phyloP scores from a whole-genome alignment of 176 grass and related monocot species.

The Oryza australiensis region DNA sequence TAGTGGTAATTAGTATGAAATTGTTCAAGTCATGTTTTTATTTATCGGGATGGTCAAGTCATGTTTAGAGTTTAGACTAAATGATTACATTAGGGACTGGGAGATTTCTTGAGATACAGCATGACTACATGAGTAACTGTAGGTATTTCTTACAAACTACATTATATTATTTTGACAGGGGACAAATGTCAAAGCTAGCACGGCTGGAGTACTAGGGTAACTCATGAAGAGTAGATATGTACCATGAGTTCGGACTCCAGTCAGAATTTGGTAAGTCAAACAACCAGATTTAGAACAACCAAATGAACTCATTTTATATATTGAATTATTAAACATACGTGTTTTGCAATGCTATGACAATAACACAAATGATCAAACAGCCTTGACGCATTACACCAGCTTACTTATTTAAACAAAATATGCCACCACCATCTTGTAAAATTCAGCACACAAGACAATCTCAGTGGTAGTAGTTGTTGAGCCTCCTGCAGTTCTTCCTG shows the following conservation, averaged over 20 bases:
- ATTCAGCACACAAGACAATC: constrained; percentile 29
- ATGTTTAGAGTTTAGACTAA: constrained; percentile 10
- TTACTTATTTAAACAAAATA: constrained; percentile 55
- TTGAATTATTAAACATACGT: constrained; percentile 24
- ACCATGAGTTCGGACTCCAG: background rate
- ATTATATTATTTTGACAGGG: constrained; percentile 20
- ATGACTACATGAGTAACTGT: background rate
- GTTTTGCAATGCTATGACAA: constrained; percentile 35
- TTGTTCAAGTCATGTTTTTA: background rate
- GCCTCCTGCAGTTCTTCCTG: constrained; percentile 86
- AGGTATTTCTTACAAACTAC: constrained; percentile 14
- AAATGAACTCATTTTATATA: constrained; percentile 39
- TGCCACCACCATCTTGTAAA: constrained; percentile 19
- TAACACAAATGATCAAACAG: constrained; percentile 30
- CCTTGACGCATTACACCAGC: constrained; percentile 14
- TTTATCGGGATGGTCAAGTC: background rate
- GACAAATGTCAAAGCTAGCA: constrained; percentile 14
- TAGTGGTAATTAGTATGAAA: background rate
- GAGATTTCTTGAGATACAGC: constrained; percentile 5
- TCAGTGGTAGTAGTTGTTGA: constrained; percentile 53
- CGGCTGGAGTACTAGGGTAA: background rate
- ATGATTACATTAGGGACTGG: constrained; percentile 2
- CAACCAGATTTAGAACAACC: constrained; percentile 20
- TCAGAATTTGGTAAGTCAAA: constrained; percentile 37
- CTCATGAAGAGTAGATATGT: constrained; percentile 16